Evolutionary conservation across 208 protist species (phyloP).

Genomic region (Lotmaria passim): DNA sequence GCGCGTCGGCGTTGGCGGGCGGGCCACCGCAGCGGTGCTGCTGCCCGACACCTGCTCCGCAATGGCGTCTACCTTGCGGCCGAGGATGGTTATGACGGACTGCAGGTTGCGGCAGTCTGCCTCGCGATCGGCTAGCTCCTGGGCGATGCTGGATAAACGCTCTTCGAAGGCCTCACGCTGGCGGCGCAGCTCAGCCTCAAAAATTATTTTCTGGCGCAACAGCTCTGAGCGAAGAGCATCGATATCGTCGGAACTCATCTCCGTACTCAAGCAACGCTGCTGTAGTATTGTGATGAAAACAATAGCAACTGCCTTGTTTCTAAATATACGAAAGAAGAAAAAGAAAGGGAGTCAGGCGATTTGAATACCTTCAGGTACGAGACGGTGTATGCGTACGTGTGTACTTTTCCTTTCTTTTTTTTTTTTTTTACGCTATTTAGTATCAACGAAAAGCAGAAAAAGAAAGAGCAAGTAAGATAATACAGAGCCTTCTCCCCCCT

Average conservation of each 20-base stretch:
- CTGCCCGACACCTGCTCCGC: conserved; percentile 29
- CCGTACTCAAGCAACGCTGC: neutral
- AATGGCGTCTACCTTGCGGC: conserved; percentile 81
- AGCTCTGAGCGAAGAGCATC: conserved; percentile 85
- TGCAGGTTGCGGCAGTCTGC: conserved; percentile 91
- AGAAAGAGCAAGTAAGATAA: neutral
- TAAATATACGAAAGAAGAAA: no score
- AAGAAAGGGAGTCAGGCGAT: no score
- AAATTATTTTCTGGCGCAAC: conserved; percentile 89
- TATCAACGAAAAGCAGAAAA: no score
- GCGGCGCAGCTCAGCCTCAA: conserved; percentile 84
- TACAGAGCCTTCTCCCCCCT: no score
- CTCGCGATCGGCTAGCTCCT: conserved; percentile 85
- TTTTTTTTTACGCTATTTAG: neutral
- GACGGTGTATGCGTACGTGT: neutral
- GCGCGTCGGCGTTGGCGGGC: conserved; percentile 55
- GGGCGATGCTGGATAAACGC: conserved; percentile 49
- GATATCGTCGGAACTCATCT: conserved; percentile 73
- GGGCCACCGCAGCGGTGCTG: conserved; percentile 34
- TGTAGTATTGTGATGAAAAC: neutral
- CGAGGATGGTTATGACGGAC: conserved; percentile 87
- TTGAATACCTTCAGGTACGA: no score
- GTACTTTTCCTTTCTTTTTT: neutral
- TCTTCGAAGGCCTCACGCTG: conserved; percentile 84
- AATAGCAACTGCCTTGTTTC: no score